These are phyloP conservation scores for Puccinia coronata DNA, from an alignment of 1,284 basidiomycete species.

Conservation along the genomic window DNA sequence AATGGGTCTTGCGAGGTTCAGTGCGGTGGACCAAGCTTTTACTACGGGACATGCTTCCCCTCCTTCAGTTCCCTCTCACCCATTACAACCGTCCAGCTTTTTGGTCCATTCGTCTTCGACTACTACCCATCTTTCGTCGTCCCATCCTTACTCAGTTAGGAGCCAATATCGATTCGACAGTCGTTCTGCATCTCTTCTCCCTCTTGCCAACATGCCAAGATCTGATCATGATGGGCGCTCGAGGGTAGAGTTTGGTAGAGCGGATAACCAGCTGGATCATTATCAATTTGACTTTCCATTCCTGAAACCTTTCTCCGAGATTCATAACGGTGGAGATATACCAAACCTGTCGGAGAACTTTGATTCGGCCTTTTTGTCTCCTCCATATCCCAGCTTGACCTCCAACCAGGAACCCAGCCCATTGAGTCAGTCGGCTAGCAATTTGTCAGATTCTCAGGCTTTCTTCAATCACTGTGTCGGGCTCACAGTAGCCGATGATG, in stretches of 20 bases:
- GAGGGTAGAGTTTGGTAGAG: not conserved
- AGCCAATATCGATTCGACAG: not conserved
- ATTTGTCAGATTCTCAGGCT: not conserved
- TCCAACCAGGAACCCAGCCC: not conserved
- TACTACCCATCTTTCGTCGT: constrained; percentile 6
- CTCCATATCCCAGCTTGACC: not conserved
- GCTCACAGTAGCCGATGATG: not conserved
- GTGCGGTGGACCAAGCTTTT: not conserved
- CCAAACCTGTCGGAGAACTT: not conserved
- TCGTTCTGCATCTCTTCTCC: not conserved
- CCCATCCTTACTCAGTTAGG: not conserved
- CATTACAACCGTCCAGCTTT: not conserved
- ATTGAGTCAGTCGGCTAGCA: not conserved
- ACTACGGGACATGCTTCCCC: not conserved
- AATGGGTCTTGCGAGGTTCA: not conserved
- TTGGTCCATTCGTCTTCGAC: constrained; percentile 1
- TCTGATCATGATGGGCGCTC: not conserved
- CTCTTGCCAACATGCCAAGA: not conserved
- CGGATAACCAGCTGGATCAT: not conserved
- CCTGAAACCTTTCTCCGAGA: not conserved
- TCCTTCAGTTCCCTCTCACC: constrained; percentile 16
- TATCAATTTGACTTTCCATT: too few species aligned
- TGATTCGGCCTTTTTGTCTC: not conserved
- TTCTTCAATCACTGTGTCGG: not conserved
- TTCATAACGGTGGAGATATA: not conserved